phyloP scores from a whole-genome alignment of 1,284 basidiomycete genomes.

The Wolfiporia cocos region DNA sequence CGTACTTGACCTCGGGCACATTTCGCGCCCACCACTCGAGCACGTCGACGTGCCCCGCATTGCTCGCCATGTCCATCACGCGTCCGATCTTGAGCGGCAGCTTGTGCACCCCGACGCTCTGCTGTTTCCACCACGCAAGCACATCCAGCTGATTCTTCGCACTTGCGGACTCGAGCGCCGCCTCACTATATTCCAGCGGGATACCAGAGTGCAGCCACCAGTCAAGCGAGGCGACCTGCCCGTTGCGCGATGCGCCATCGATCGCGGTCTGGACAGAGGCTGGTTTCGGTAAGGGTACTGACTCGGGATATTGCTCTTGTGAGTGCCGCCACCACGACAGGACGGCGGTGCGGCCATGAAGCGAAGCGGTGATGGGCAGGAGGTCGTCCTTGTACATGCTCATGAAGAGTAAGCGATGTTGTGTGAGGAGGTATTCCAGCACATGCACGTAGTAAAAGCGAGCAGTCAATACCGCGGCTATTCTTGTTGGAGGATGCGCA shows the following conservation, averaged over 20 bases:
- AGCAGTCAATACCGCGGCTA: constrained; percentile 59
- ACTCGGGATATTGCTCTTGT: constrained; percentile 49
- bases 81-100: constrained; percentile 73
- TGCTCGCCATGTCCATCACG: constrained; percentile 75
- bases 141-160: constrained; percentile 65
- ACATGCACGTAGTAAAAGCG: constrained; percentile 73
- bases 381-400: constrained; percentile 56
- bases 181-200: constrained; percentile 66
- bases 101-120: constrained; percentile 17
- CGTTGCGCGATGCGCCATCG: constrained; percentile 66
- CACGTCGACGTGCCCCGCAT: constrained; percentile 60
- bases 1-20: constrained; percentile 69
- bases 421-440: constrained; percentile 61
- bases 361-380: constrained; percentile 68
- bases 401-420: constrained; percentile 57
- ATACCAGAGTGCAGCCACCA: constrained; percentile 63
- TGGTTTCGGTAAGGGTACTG: constrained; percentile 45
- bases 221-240: constrained; percentile 58
- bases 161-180: constrained; percentile 70
- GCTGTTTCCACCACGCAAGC: constrained; percentile 73
- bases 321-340: constrained; percentile 77
- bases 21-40: constrained; percentile 82
- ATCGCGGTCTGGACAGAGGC: constrained; percentile 55
- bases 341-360: constrained; percentile 64
- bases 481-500: constrained; percentile 52